Base-by-base conservation (phyloP, 495 filamentous ascomycete species). In the Barbatosphaeria neglecta region DNA sequence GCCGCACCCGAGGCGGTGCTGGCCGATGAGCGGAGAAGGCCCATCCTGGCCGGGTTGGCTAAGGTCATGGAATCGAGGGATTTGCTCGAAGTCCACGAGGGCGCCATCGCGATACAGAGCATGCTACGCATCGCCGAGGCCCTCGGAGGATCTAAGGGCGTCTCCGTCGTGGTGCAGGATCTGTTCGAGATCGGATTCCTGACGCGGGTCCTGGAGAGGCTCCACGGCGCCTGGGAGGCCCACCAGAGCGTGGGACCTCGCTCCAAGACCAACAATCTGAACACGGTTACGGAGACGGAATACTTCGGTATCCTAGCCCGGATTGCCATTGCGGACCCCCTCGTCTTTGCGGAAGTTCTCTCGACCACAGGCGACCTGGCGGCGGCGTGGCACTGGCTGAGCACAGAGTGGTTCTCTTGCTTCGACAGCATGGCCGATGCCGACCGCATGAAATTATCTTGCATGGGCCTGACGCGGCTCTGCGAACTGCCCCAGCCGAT, bases 341-440 rank as follows among this genome's bases (percentile, higher is more conserved):
- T 58, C 8, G 67, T 84, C 22, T 81, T 95, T 50, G 61, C 78
- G 11, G 76, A 72, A 19, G 75, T 82, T 41, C 60, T 86, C 18
- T 53, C 57, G 9, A 53, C 39, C 45, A 54, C 53, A 22, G 67
- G 58, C 3, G 52, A 62, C 43, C 41, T 64, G 16, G 63, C 71
- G 3, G 73, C 81, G 28, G 67, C 74, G 22, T 75, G 73, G 50
- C 63, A 82, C 37, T 95, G 88, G 89, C 69, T 97, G 23, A 63
- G 87, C 35, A 69, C 74, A 0, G 88, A 93, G 61, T 98, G 92
- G 92, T 94, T 96, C 65, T 62, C 65, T 28, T 83, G 90, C 53
- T 86, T 93, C 54, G 86, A 92, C 55, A 82, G 77, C 59, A 87
- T 93, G 61, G 80, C 76, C 35, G 80, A 87, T 60, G 68, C 77